Conservation (phyloP, 306 rosid species). For the Cucumis melo region DNA sequence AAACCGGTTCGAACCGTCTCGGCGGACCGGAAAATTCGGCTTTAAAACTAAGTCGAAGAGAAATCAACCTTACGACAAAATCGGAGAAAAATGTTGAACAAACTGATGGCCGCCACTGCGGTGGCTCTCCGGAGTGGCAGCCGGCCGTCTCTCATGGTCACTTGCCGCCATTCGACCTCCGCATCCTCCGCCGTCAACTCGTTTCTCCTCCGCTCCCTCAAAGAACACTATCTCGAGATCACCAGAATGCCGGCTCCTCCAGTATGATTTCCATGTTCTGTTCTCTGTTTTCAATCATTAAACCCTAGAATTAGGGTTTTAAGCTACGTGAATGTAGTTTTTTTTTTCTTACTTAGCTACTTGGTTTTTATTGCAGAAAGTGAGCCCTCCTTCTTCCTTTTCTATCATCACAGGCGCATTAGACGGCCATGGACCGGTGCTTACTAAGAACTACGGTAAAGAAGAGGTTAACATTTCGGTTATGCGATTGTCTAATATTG, state of each 20-base stretch:
- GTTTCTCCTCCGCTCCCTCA: slow-evolving; percentile 68
- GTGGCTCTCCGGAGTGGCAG: slow-evolving; percentile 19
- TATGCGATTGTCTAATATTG: slow-evolving; percentile 35
- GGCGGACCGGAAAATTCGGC: background rate
- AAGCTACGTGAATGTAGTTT: background rate
- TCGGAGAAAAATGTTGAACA: slow-evolving; percentile 46
- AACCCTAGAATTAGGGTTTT: slow-evolving; percentile 15
- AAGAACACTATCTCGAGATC: slow-evolving; percentile 76
- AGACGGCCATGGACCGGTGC: slow-evolving; percentile 61
- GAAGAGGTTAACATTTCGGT: slow-evolving; percentile 65
- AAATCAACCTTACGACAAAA: background rate
- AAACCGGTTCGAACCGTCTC: background rate
- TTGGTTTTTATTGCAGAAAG: slow-evolving; percentile 30
- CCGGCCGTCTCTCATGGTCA: background rate
- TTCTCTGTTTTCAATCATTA: background rate
- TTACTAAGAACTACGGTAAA: slow-evolving; percentile 38
- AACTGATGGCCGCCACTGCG: slow-evolving; percentile 18
- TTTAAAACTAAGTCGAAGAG: background rate
- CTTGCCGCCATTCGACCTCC: slow-evolving; percentile 22
- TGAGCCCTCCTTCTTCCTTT: slow-evolving; percentile 68
- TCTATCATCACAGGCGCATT: slow-evolving; percentile 56
- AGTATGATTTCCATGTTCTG: slow-evolving; percentile 16
- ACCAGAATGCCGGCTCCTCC: slow-evolving; percentile 80
- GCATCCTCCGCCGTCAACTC: slow-evolving; percentile 66
- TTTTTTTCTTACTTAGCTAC: too few species aligned